Conservation (phyloP, 2,329 filamentous ascomycete species). For the Colletotrichum eleusines region DNA sequence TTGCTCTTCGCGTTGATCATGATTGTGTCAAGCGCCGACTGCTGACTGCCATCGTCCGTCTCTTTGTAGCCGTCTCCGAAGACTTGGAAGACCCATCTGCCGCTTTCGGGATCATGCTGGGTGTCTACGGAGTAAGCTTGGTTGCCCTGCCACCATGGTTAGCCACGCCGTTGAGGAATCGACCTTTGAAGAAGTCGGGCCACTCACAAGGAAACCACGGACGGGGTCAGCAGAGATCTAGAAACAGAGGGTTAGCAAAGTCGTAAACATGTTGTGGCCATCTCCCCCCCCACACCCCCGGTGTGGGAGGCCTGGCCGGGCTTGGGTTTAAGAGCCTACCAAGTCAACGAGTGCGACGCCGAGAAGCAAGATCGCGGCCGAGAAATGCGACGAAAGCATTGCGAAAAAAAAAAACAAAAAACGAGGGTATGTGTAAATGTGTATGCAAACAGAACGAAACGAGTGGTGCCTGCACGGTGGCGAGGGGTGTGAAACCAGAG, state of each 20-base stretch:
- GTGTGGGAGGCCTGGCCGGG: rapidly evolving
- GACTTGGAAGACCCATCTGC: constrained; percentile 7
- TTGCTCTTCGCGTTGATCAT: background rate
- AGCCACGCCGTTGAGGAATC: rapidly evolving
- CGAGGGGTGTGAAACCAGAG: background rate
- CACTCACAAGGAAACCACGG: constrained; percentile 8
- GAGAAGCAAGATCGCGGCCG: background rate
- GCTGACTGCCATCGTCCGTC: background rate
- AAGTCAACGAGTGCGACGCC: background rate
- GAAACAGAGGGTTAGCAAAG: background rate
- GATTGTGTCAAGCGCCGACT: background rate
- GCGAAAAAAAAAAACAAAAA: no score
- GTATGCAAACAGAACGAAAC: background rate
- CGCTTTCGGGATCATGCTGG: background rate
- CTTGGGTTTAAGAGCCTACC: background rate
- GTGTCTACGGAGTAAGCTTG: background rate
- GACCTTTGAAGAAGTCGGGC: no score
- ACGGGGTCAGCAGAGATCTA: background rate
- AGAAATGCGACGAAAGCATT: constrained; percentile 1
- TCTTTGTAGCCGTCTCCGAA: background rate
- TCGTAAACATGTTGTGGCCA: background rate
- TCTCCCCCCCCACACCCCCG: no score
- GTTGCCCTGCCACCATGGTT: background rate
- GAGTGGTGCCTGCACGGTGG: background rate
- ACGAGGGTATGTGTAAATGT: background rate